phyloP scores from a whole-genome alignment of 257 asterid genomes.

The Leptodermis oblonga region DNA sequence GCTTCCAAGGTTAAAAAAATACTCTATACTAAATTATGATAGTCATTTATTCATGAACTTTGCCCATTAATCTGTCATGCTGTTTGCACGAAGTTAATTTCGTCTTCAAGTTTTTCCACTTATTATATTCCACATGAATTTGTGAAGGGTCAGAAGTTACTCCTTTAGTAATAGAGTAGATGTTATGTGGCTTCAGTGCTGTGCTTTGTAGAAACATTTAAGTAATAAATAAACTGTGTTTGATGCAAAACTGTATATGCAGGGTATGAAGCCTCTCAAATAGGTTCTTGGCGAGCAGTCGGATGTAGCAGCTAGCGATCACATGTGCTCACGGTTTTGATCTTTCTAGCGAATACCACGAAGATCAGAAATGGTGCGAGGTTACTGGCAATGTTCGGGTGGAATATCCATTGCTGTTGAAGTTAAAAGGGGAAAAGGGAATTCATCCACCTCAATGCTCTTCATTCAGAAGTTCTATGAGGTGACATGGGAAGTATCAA shows the following conservation, averaged over 20 bases:
- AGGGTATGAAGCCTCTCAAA: conserved; percentile 4
- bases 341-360: not conserved
- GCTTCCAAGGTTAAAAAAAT: conserved; percentile 52
- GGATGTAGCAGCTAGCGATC: too few relatives aligned
- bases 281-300: not conserved
- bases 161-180: too few relatives aligned
- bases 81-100: not conserved
- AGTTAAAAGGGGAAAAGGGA: not conserved
- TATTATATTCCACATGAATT: not conserved
- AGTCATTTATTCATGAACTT: not conserved
- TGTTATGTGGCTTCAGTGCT: too few relatives aligned
- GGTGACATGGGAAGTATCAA: too few relatives aligned
- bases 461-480: too few relatives aligned
- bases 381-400: not conserved
- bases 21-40: not conserved
- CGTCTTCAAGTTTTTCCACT: not conserved
- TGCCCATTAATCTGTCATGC: not conserved
- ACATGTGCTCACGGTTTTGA: not conserved
- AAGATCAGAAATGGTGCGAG: not conserved
- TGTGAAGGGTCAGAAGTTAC: too few relatives aligned
- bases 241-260: not conserved
- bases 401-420: not conserved
- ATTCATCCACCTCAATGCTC: too few relatives aligned
- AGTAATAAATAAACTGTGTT: not conserved
- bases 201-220: too few relatives aligned